Percentiles rank a stretch among this genome's conserved stretches.
These are phyloP conservation scores for Alternaria viburni DNA, from an alignment of 2,329 filamentous ascomycete genomes.

Conservation along the genomic window DNA sequence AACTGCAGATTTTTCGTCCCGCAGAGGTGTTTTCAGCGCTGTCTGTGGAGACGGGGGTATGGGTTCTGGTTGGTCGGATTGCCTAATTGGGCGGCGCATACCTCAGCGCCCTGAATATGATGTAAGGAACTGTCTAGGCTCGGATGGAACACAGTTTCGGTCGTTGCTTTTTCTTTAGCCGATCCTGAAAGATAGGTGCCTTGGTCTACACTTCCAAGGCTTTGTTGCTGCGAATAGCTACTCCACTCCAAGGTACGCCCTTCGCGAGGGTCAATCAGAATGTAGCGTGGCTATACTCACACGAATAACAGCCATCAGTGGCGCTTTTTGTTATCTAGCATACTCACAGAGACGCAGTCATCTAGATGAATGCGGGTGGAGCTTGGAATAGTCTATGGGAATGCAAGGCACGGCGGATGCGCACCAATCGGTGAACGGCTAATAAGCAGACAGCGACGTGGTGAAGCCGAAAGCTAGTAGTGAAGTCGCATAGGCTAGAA, in stretches of 20 bases:
- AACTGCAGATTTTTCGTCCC: slow-evolving; percentile 5
- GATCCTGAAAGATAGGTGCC: background rate
- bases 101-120: background rate
- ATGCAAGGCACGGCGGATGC: background rate
- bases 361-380: background rate
- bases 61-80: slow-evolving; percentile 9
- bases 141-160: background rate
- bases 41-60: background rate
- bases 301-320: background rate
- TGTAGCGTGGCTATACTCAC: background rate
- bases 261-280: background rate
- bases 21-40: background rate
- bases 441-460: background rate
- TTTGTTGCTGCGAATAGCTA: background rate
- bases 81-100: slow-evolving; percentile 4
- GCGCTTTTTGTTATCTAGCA: background rate
- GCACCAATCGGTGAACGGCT: background rate
- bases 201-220: background rate
- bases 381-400: background rate
- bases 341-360: background rate
- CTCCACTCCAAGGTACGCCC: background rate
- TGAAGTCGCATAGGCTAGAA: background rate
- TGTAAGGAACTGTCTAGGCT: background rate
- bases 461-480: background rate
- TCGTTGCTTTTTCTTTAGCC: background rate